These are phyloP conservation scores for Meyerozyma guilliermondii DNA, from an alignment of 1,139 yeast genomes.

Conservation along the genomic window DNA sequence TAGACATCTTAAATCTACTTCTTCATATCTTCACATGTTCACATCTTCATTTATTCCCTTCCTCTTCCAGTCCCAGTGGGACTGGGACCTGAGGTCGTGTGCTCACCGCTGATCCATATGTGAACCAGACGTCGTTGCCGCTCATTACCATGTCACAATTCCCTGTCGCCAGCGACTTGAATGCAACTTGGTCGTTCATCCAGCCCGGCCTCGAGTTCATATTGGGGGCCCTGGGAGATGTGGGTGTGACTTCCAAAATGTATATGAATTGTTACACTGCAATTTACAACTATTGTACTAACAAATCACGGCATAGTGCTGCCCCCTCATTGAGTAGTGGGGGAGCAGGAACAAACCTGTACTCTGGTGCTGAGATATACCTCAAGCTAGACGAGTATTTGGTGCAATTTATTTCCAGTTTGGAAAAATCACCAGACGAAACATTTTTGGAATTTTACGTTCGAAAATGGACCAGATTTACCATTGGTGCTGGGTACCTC, in stretches of 20 bases:
- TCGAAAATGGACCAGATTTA: conserved; percentile 80
- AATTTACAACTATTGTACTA: conserved; percentile 89
- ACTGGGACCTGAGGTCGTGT: too few species aligned
- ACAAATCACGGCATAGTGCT: conserved; percentile 54
- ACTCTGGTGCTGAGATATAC: conserved; percentile 83
- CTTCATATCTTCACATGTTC: too few species aligned
- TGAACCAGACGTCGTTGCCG: neutral
- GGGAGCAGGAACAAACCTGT: conserved; percentile 26
- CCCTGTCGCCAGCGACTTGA: conserved; percentile 45
- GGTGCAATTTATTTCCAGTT: conserved; percentile 50
- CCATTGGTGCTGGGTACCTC: conserved; percentile 87
- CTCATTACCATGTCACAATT: conserved; percentile 11
- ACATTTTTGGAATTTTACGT: conserved; percentile 81
- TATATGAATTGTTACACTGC: conserved; percentile 77
- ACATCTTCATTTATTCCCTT: neutral
- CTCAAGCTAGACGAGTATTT: conserved; percentile 65
- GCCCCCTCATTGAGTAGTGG: conserved; percentile 15
- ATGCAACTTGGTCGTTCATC: conserved; percentile 71
- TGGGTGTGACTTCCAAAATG: conserved; percentile 66
- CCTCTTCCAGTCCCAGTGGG: neutral
- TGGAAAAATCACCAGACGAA: conserved; percentile 52
- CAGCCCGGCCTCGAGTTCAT: conserved; percentile 71
- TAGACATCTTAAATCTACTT: too few species aligned
- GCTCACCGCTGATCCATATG: neutral
- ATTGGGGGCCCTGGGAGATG: conserved; percentile 60